Evolutionary conservation across 1,139 yeast genomes (phyloP), one percentile per base, ranked within the genome.

Genomic region (Candida sanyaensis): DNA sequence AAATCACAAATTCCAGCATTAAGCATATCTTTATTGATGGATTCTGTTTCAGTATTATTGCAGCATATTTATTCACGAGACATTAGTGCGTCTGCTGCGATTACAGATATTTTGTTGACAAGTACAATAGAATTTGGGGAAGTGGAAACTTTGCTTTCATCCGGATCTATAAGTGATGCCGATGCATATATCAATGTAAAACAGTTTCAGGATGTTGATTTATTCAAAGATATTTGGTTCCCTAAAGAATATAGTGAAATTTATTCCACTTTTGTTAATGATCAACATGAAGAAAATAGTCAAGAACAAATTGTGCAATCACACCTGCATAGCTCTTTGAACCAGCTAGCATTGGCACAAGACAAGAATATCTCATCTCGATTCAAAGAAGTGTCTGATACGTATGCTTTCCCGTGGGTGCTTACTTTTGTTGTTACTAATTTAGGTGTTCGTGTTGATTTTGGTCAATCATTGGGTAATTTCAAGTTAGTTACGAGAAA

Each of bases 11-110:
- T 63, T 1, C 60, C 74, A 0, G 75, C 80, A 4, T 55, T 76
- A 11, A 46, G 50, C 5, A 67, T 79, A 6, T 58, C 72, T 1
- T 59, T 82, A 4, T 73, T 78, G 27, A 56, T 86, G 29, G 74
- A 76, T 21, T 73, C 81, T 4, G 65, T 89, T 11, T 73, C 80
- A 27, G 87, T 93, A 0, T 84, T 92, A 1, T 70, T 93, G 37
- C 97, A 91, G 59, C 99, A 93, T 64, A 83, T 89, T 13, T 93
- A 90, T 61, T 92, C 98, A 0, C 80, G 96, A 52, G 96, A 90
- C 55, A 80, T 87, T 0, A 89, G 96, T 73, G 96, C 96, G 0
- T 84, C 88, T 11, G 66, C 89, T 12, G 68, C 71, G 1, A 65
- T 88, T n/a, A 73, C 80, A n/a, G 70, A 75, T 36, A 65, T 86